Conservation (phyloP, 208 protist genomes). For the Crithidia fasciculata region DNA sequence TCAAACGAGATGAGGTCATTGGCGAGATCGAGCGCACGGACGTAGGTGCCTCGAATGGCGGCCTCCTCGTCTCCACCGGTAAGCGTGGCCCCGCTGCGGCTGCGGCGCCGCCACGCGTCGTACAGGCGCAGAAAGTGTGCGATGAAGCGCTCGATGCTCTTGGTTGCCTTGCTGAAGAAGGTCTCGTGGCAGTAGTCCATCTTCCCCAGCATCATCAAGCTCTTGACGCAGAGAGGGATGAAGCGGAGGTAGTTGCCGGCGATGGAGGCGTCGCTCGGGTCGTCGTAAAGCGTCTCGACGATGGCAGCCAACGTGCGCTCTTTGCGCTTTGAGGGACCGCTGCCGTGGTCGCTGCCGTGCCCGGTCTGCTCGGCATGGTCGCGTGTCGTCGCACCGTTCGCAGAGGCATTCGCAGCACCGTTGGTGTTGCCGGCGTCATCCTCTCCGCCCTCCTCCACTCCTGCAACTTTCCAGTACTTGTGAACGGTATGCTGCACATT, state of each 20-base stretch:
- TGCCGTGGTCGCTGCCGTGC: neutral
- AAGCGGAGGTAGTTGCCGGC: slow-evolving; percentile 70
- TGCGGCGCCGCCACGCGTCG: slow-evolving; percentile 66
- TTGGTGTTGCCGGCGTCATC: neutral
- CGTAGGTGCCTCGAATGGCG: slow-evolving; percentile 60
- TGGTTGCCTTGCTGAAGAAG: slow-evolving; percentile 67
- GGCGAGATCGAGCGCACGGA: slow-evolving; percentile 62
- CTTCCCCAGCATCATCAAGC: slow-evolving; percentile 58
- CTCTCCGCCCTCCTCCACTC: slow-evolving; percentile 10
- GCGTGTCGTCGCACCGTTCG: neutral
- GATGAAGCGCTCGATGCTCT: slow-evolving; percentile 72
- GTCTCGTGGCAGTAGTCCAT: slow-evolving; percentile 77
- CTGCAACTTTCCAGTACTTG: slow-evolving; percentile 44
- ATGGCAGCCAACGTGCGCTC: slow-evolving; percentile 45
- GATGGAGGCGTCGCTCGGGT: slow-evolving; percentile 55
- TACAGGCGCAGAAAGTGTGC: slow-evolving; percentile 81
- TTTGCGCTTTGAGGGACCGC: neutral
- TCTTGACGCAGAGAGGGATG: slow-evolving; percentile 81
- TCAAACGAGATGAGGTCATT: slow-evolving; percentile 66
- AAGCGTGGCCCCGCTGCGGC: slow-evolving; percentile 39
- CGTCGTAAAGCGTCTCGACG: slow-evolving; percentile 56
- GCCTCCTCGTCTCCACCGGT: slow-evolving; percentile 37
- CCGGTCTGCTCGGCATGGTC: neutral
- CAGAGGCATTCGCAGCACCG: neutral
- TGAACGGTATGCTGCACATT: slow-evolving; percentile 42